phyloP scores from a whole-genome alignment of 1,284 basidiomycete species.

The Ceraceosorus guamensis region DNA sequence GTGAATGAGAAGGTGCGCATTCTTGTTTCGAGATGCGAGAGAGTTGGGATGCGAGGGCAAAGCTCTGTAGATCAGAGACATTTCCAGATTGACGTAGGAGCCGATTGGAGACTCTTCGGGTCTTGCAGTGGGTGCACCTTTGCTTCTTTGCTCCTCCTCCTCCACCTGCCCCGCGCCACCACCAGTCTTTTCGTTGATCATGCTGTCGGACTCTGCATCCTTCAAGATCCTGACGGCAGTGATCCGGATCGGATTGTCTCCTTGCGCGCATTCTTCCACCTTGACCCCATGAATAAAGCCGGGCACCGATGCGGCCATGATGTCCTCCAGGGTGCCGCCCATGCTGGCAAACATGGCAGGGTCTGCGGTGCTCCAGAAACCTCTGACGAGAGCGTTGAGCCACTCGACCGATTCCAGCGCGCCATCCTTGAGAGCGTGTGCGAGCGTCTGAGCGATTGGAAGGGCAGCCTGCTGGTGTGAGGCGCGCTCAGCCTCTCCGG shows the following conservation, averaged over 20 bases:
- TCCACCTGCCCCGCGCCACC: conserved; percentile 2
- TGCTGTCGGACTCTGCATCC: conserved; percentile 11
- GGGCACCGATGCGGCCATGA: conserved; percentile 29
- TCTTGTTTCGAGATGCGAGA: conserved; percentile 17
- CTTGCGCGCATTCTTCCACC: conserved; percentile 27
- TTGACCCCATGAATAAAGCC: conserved; percentile 29
- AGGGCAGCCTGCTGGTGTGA: neutral
- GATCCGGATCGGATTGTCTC: conserved; percentile 24
- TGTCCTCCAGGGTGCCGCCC: conserved; percentile 27
- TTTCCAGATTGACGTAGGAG: conserved; percentile 27
- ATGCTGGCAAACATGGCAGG: conserved; percentile 19
- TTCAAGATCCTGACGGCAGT: conserved; percentile 21
- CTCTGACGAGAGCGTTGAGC: conserved; percentile 25
- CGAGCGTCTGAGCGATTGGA: conserved; percentile 1
- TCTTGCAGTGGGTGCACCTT: neutral
- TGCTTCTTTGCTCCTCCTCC: conserved; percentile 1
- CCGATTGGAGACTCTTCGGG: conserved; percentile 11
- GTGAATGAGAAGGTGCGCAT: conserved; percentile 26
- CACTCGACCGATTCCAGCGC: conserved; percentile 26
- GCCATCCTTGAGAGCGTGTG: neutral
- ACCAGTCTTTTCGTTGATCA: neutral
- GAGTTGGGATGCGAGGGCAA: conserved; percentile 11
- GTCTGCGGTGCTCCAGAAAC: conserved; percentile 28
- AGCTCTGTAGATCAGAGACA: conserved; percentile 24
- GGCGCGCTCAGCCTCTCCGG: neutral